Base-by-base conservation (phyloP, 495 filamentous ascomycete species). In the Penicillium dipodomyicola region DNA sequence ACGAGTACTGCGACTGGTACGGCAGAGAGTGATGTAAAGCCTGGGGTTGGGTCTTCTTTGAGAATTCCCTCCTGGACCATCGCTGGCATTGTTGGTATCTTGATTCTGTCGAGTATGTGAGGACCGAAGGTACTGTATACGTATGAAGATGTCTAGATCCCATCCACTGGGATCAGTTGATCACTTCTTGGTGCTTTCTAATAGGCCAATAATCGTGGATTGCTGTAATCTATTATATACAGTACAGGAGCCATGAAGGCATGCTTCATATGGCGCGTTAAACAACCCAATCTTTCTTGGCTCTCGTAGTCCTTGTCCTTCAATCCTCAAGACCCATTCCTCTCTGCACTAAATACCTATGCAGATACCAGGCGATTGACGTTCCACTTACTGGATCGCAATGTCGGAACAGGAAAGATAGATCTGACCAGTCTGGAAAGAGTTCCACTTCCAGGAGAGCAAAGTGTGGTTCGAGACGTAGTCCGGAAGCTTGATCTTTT, bases 371-470 rank as follows among this genome's bases (percentile, higher is more conserved):
- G 32, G 14, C 15, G n/a, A 15, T n/a, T n/a, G 5, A 14, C 2
- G 6, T n/a, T 8, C 33, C 33, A 2, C 22, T 45, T 15, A 51
- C 35, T 51, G 22, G 44, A 82, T 80, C 30, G 78, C 76, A 53
- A 82, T 80, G 65, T 82, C 81, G 1, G 81, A 79, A 59, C 81
- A 84, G 11, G 67, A 70, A 7, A 84, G 71, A 65, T 84, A 84
- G 8, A 82, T 70, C 73, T 84, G 81, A 4, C 71, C 67, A 0
- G 81, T 84, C 67, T 84, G 80, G 60, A 73, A 82, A 1, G 78
- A 79, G 64, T 84, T 84, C 80, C 81, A 84, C 58, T 78, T 76
- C 64, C 80, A 80, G 0, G 72, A 73, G 5, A 84, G 68, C 52
- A 84, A 60, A 7, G 80, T 84, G 64, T 84, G 81, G 20, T 72